These are phyloP conservation scores for Moesziomyces sp. DNA, from an alignment of 1,284 basidiomycete species.

Conservation along the genomic window DNA sequence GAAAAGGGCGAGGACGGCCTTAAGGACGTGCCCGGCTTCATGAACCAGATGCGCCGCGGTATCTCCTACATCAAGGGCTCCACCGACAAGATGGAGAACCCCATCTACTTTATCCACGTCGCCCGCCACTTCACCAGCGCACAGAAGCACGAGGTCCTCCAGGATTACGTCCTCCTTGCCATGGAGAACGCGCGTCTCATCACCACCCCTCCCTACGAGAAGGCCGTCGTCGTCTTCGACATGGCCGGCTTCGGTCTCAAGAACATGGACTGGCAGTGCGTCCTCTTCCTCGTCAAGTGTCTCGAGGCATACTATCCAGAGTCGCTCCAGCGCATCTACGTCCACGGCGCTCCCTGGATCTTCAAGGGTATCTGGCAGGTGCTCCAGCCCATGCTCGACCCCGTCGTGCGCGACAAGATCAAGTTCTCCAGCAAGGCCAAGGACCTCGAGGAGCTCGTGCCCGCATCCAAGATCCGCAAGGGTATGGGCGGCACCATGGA, in stretches of 20 bases:
- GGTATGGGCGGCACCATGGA: slow-evolving; percentile 67
- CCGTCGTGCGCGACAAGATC: slow-evolving; percentile 67
- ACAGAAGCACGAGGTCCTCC: slow-evolving; percentile 66
- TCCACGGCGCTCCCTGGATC: slow-evolving; percentile 67
- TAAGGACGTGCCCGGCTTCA: slow-evolving; percentile 65
- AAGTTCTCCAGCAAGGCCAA: slow-evolving; percentile 64
- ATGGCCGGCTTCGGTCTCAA: slow-evolving; percentile 67
- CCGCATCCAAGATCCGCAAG: slow-evolving; percentile 59
- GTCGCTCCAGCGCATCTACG: slow-evolving; percentile 67
- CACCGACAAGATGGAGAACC: slow-evolving; percentile 62
- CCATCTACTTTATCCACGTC: slow-evolving; percentile 68
- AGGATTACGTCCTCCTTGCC: slow-evolving; percentile 66
- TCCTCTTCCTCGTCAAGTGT: slow-evolving; percentile 66
- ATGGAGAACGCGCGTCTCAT: slow-evolving; percentile 64
- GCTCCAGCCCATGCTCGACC: slow-evolving; percentile 66
- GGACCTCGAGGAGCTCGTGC: slow-evolving; percentile 62
- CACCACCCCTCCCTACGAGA: slow-evolving; percentile 64
- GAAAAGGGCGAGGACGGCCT: slow-evolving; percentile 66
- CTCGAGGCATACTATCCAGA: slow-evolving; percentile 67
- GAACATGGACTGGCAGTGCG: slow-evolving; percentile 68
- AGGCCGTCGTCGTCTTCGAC: slow-evolving; percentile 65
- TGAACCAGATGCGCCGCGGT: slow-evolving; percentile 67
- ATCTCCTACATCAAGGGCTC: slow-evolving; percentile 68
- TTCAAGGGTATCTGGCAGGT: slow-evolving; percentile 68
- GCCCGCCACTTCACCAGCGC: slow-evolving; percentile 66